Evolutionary conservation across 2,329 filamentous ascomycete species (phyloP).

Genomic region (Penicillium corylophilum): DNA sequence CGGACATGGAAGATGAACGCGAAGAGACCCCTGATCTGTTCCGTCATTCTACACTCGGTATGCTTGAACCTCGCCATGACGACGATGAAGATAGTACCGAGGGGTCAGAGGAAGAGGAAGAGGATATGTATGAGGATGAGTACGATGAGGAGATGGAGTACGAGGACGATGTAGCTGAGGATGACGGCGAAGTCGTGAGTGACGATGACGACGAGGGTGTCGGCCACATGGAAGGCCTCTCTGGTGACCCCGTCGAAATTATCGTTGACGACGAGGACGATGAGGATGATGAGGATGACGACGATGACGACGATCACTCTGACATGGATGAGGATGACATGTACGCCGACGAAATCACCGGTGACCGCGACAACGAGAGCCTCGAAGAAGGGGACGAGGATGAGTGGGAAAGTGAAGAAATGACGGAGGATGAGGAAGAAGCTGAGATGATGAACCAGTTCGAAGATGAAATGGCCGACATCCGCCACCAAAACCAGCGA

Average conservation of each 20-base stretch:
- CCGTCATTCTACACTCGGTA: constrained; percentile 90
- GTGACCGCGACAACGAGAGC: constrained; percentile 55
- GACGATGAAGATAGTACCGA: constrained; percentile 79
- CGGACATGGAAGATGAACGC: constrained; percentile 79
- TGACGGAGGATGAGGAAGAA: constrained; percentile 48
- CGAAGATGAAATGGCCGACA: constrained; percentile 43
- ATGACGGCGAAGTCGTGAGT: constrained; percentile 83
- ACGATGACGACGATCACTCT: constrained; percentile 59
- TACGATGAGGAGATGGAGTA: constrained; percentile 92
- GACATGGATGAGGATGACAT: constrained; percentile 58
- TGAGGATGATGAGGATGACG: constrained; percentile 62
- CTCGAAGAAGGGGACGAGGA: constrained; percentile 49
- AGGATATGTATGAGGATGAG: constrained; percentile 90
- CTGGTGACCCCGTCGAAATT: constrained; percentile 73
- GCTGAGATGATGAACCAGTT: constrained; percentile 46
- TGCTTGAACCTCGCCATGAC: constrained; percentile 81
- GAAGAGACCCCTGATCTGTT: constrained; percentile 97
- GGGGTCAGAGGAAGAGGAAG: constrained; percentile 67
- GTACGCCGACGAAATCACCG: constrained; percentile 55
- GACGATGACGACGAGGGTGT: constrained; percentile 85
- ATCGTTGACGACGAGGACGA: constrained; percentile 74
- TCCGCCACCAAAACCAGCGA: constrained; percentile 36
- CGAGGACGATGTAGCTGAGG: constrained; percentile 74
- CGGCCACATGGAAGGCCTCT: constrained; percentile 66
- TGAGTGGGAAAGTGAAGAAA: constrained; percentile 52